These are phyloP conservation scores for Sporobolomyces roseus DNA, from an alignment of 768 basidiomycete genomes.

Conservation along the genomic window DNA sequence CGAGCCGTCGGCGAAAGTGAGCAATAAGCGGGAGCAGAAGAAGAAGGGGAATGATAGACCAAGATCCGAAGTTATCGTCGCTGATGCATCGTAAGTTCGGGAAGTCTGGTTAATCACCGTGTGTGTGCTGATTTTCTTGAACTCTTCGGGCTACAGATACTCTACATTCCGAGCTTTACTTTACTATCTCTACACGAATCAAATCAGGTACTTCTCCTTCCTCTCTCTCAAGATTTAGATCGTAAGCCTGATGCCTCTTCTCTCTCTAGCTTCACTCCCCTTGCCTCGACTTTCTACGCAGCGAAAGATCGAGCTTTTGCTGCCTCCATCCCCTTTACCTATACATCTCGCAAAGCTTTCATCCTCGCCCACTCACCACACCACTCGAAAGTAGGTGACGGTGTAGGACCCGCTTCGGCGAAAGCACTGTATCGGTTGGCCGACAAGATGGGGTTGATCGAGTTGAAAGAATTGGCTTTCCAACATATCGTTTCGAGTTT, in stretches of 20 bases:
- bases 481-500: slow-evolving; percentile 50
- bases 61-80: slow-evolving; percentile 49
- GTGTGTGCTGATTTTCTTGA: not conserved
- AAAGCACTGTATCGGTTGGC: slow-evolving; percentile 48
- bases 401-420: slow-evolving; percentile 46
- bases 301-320: slow-evolving; percentile 27
- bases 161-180: slow-evolving; percentile 51
- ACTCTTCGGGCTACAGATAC: slow-evolving; percentile 45
- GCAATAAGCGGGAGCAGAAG: not conserved
- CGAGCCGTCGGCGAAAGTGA: not conserved
- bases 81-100: slow-evolving; percentile 44
- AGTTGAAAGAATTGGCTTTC: slow-evolving; percentile 50
- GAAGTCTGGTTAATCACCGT: no score
- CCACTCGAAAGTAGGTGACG: not conserved
- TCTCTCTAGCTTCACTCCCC: slow-evolving; percentile 49
- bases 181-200: slow-evolving; percentile 53
- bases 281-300: slow-evolving; percentile 47
- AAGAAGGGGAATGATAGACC: not conserved
- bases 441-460: slow-evolving; percentile 49
- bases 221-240: not conserved
- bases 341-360: slow-evolving; percentile 24
- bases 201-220: slow-evolving; percentile 25
- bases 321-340: slow-evolving; percentile 7
- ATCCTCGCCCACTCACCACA: slow-evolving; percentile 31
- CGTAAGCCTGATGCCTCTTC: not conserved